A percentile compares a stretch with the other conserved stretches of the same genome.
phyloP scores from a whole-genome alignment of 208 protist genomes.

The Lotmaria passim region DNA sequence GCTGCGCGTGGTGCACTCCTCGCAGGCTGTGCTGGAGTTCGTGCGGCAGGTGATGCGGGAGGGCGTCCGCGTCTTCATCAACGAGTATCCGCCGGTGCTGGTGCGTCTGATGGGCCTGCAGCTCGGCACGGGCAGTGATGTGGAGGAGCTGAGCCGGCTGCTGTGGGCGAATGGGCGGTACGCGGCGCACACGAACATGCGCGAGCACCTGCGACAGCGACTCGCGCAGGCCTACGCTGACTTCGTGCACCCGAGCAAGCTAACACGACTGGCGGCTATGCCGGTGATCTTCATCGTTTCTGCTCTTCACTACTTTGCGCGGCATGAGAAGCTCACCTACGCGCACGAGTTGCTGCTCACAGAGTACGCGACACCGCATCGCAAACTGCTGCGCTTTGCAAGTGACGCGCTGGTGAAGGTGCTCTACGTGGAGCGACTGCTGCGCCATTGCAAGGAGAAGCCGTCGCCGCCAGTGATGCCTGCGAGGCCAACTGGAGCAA shows the following conservation, averaged over 20 bases:
- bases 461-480: not conserved
- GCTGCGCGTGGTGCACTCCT: conserved; percentile 39
- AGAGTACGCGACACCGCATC: conserved; percentile 29
- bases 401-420: conserved; percentile 71
- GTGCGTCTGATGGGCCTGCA: conserved; percentile 54
- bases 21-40: conserved; percentile 38
- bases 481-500: not conserved
- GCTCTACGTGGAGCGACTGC: conserved; percentile 59
- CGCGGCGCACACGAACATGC: conserved; percentile 47
- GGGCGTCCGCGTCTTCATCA: conserved; percentile 55
- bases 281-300: conserved; percentile 69
- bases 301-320: conserved; percentile 46
- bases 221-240: conserved; percentile 34
- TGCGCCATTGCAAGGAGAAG: conserved; percentile 40
- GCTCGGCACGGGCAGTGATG: conserved; percentile 44
- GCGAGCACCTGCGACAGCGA: conserved; percentile 47
- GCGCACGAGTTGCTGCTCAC: conserved; percentile 61
- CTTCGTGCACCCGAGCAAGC: conserved; percentile 22
- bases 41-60: conserved; percentile 46
- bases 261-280: conserved; percentile 50
- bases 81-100: conserved; percentile 39
- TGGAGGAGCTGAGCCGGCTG: conserved; percentile 37
- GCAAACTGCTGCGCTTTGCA: conserved; percentile 63
- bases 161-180: conserved; percentile 49
- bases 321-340: conserved; percentile 37